Base-by-base conservation (phyloP, 1,284 basidiomycete species). In the Leccinum pachyderme region DNA sequence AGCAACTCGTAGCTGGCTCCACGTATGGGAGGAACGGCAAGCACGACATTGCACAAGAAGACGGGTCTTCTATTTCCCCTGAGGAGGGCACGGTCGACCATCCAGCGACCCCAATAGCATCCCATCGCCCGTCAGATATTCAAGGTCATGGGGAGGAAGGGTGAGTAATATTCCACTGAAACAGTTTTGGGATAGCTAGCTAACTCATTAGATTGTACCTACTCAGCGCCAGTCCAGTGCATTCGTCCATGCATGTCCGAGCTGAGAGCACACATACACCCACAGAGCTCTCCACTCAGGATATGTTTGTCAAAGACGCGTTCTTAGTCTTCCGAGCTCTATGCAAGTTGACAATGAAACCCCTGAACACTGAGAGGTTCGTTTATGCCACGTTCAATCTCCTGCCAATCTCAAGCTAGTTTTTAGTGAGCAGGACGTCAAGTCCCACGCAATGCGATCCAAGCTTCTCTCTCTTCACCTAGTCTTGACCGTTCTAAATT, bases 291-390 rank as follows among this genome's bases (percentile, higher is more conserved):
- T 82, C 81, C 24, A 77, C 78, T n/a, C 81, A 89, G 49, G 93
- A 97, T 63, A 75, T 95, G 48, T 95, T 95, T 71, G 82, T 96
- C 67, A 98, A 98, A 71, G 95, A 98, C 67, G 94, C 95, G 0
- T 98, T 97, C 76, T 81, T 98, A 59, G 94, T 98, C 24, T 96
- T 98, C 75, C 82, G 95, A 49, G 93, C 95, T 0, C 75, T 98
- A 31, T 98, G 95, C 77, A 98, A 98, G 72, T 77, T 98, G 59
- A 95, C 93, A n/a, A 97, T 98, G 95, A 98, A 97, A 71, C 89
- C 95, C 15, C 76, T 98, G 44, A 91, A 93, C 59, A 86, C 82
- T 4, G 95, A 98, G 71, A 95, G 91, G 94, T 93, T 55, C 59
- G 81, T 63, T 4, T 46, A 12, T 9, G 18, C 12, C 32, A 15